Percentiles rank a stretch among this genome's conserved stretches.
Conservation (phyloP, 139 green algal species). For the Tetratostichococcus sp. region DNA sequence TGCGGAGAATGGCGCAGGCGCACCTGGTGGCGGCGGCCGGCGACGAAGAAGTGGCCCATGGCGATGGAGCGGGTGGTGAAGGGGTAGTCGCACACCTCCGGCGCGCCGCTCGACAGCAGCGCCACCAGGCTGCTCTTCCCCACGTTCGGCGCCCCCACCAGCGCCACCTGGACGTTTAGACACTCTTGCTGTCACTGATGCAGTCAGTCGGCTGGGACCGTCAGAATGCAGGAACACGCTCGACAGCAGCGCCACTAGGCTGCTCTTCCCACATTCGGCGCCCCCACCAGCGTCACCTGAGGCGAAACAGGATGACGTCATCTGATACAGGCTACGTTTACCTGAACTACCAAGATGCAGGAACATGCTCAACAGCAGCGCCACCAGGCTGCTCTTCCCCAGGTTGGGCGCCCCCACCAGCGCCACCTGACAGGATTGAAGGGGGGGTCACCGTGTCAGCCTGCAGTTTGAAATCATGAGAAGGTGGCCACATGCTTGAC, state of each 20-base stretch:
- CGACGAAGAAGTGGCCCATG: constrained; percentile 97
- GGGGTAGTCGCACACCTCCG: constrained; percentile 95
- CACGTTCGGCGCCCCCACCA: constrained; percentile 90
- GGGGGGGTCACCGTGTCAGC: too few species aligned
- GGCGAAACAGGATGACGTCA: too few species aligned
- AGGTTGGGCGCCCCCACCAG: constrained; percentile 90
- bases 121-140: constrained; percentile 91
- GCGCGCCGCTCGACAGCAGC: constrained; percentile 73
- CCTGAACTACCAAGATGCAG: too few species aligned
- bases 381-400: constrained; percentile 90
- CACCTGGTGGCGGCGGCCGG: constrained; percentile 74
- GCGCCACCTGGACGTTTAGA: constrained; percentile 46
- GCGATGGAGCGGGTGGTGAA: constrained; percentile 96
- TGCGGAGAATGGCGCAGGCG: too few species aligned
- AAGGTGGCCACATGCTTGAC: too few species aligned
- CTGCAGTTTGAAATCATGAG: too few species aligned
- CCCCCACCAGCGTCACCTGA: constrained; percentile 74
- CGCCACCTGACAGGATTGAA: constrained; percentile 37
- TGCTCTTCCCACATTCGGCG: constrained; percentile 95
- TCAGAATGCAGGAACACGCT: too few species aligned
- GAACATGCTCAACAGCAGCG: constrained; percentile 32
- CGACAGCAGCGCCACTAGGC: constrained; percentile 79
- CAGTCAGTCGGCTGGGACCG: too few species aligned
- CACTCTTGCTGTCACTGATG: too few species aligned
- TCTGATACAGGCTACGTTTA: too few species aligned